Base-by-base conservation (phyloP, 345 rosid genomes). In the Dovyalis caffra region DNA sequence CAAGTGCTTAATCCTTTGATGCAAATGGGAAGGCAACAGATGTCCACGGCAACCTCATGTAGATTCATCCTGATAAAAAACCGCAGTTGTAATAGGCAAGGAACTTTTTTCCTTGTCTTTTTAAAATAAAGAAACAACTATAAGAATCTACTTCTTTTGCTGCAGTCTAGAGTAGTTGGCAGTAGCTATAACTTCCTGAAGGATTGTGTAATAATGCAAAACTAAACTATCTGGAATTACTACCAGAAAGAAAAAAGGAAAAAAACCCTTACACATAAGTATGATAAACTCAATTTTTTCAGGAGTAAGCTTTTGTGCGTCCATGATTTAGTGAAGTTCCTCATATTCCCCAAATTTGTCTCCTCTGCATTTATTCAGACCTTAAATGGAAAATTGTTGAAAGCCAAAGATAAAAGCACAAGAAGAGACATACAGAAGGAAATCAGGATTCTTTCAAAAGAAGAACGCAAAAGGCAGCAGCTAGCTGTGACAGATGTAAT, bases 391-490 rank as follows among this genome's bases (percentile, higher is more conserved):
- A 95, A 93, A 78, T 81, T 93, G 64, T 75, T 95, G 84, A 95
- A 88, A 87, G 79, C 96, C 61, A 95, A 86, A 85, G 97, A 95
- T 80, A 89, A 77, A 70, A 85, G 76, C 87, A 86, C 90, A n/a
- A 86, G 94, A 90, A 91, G 92, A 80, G 87, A 84, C 33, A 90
- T 93, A 64, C 98, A 90, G 77, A 95, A 84, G 87, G 99, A 93
- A 82, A 96, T 95, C 37, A 87, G 94, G 79, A 51, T 78, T 78
- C 88, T 95, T 60, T 87, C 94, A 66, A 93, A 90, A 79, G 99
- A 95, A 76, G 98, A 95, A 81, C 94, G 90, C 60, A 93, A 95
- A 80, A 91, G 98, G 79, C 98, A 95, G 87, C 98, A 91, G 82
- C 88, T 95, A 66, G 99, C 99, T 79, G 95, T 95, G 61, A 76